These are phyloP conservation scores for Penicillium nucicola DNA, from an alignment of 495 filamentous ascomycete species.

Conservation along the genomic window DNA sequence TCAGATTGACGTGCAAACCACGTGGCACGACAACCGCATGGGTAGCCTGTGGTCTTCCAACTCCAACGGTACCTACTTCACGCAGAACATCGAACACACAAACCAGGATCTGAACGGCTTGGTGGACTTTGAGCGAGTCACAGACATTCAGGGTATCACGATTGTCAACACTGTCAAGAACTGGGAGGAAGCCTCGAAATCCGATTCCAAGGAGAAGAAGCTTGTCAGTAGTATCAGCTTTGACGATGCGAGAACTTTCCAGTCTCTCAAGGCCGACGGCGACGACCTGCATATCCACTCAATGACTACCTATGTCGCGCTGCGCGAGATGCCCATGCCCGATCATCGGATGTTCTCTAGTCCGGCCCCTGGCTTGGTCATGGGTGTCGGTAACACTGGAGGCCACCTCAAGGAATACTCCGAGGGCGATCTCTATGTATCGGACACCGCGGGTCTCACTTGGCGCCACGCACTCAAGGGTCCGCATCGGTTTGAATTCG, in stretches of 20 bases:
- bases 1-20: constrained; percentile 87
- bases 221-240: constrained; percentile 81
- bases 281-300: constrained; percentile 81
- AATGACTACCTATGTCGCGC: constrained; percentile 58
- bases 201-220: constrained; percentile 53
- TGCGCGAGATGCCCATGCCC: constrained; percentile 53
- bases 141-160: constrained; percentile 85
- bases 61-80: constrained; percentile 94
- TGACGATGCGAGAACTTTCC: constrained; percentile 83
- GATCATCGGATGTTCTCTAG: constrained; percentile 85
- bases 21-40: constrained; percentile 60
- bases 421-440: constrained; percentile 77
- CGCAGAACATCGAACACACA: constrained; percentile 82
- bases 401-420: constrained; percentile 60
- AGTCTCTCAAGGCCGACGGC: constrained; percentile 56
- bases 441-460: constrained; percentile 83
- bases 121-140: constrained; percentile 93
- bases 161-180: constrained; percentile 89
- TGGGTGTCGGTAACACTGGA: constrained; percentile 90
- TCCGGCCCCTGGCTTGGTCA: constrained; percentile 84
- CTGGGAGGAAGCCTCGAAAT: constrained; percentile 66
- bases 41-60: constrained; percentile 90
- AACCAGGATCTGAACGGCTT: constrained; percentile 68
- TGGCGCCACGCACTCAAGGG: constrained; percentile 72
- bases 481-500: constrained; percentile 94